A percentile compares a stretch with the other conserved stretches of the same genome.
Conservation (phyloP, 1,139 yeast species). For the Blastobotrys persicus region DNA sequence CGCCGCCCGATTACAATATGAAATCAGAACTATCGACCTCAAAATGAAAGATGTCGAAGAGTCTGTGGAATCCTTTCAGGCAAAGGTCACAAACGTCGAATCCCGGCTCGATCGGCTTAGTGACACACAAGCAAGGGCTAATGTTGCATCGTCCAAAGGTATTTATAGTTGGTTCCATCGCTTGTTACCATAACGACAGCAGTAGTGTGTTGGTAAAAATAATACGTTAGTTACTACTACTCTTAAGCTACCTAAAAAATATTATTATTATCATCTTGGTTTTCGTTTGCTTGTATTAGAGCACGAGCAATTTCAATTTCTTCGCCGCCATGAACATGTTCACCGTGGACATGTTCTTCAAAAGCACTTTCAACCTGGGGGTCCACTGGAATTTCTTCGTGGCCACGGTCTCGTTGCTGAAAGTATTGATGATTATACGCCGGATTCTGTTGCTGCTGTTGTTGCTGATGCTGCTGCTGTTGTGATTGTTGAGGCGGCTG, state of each 20-base stretch:
- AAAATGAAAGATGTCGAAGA: conserved; percentile 82
- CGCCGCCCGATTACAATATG: conserved; percentile 77
- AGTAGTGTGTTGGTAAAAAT: background rate
- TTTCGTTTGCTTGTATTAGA: conserved; percentile 58
- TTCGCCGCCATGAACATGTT: conserved; percentile 37
- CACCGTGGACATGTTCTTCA: conserved; percentile 42
- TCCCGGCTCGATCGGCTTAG: conserved; percentile 31
- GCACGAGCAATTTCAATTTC: conserved; percentile 69
- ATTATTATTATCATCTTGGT: conserved; percentile 23
- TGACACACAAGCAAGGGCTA: background rate
- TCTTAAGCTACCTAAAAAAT: background rate
- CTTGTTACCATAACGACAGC: background rate
- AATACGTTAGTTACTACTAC: background rate
- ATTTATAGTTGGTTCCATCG: conserved; percentile 3
- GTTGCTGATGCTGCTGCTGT: conserved; percentile 12
- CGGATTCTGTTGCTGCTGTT: conserved; percentile 31
- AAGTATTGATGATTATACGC: conserved; percentile 7
- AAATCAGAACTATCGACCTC: conserved; percentile 66
- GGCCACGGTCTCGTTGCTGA: conserved; percentile 24
- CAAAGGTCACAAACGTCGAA: conserved; percentile 43
- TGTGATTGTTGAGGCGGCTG: conserved; percentile 9
- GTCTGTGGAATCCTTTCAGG: conserved; percentile 52
- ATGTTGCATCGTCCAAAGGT: background rate
- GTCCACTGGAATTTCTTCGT: conserved; percentile 49
- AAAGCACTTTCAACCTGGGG: conserved; percentile 59